These are phyloP conservation scores for Rhodotorula paludigena DNA, from an alignment of 768 basidiomycete species.

Conservation along the genomic window DNA sequence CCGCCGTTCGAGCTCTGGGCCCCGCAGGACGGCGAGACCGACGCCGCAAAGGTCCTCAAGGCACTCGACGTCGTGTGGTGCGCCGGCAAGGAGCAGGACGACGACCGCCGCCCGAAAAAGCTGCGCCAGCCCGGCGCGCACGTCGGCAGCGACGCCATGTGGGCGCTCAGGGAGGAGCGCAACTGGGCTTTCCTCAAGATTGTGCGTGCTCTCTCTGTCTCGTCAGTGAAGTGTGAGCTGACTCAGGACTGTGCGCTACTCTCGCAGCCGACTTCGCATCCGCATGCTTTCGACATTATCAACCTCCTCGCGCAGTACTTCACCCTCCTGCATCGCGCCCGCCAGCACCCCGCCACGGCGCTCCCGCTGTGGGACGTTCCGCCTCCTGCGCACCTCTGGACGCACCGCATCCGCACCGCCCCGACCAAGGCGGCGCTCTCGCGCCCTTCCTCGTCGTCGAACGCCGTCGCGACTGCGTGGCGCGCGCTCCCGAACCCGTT, in stretches of 20 bases:
- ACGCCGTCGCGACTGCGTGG: slow-evolving; percentile 2
- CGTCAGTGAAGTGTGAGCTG: too few species aligned
- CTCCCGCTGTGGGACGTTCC: slow-evolving; percentile 13
- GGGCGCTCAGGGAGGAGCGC: slow-evolving; percentile 26
- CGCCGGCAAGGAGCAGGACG: slow-evolving; percentile 22
- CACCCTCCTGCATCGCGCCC: slow-evolving; percentile 23
- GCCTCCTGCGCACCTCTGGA: slow-evolving; percentile 33
- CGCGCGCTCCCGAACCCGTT: slow-evolving; percentile 33
- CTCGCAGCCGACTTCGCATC: slow-evolving; percentile 22
- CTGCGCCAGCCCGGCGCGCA: slow-evolving; percentile 16
- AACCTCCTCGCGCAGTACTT: slow-evolving; percentile 22
- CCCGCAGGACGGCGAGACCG: slow-evolving; percentile 23
- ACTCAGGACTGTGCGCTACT: not conserved
- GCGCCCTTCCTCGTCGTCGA: not conserved
- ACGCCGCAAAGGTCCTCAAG: slow-evolving; percentile 26
- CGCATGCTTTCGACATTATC: slow-evolving; percentile 23
- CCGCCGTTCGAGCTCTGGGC: slow-evolving; percentile 38
- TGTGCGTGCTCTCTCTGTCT: slow-evolving; percentile 1
- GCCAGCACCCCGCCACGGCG: not conserved
- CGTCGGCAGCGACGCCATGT: slow-evolving; percentile 7
- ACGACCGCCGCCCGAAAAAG: slow-evolving; percentile 8
- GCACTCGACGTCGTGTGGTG: slow-evolving; percentile 38
- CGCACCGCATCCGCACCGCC: slow-evolving; percentile 34
- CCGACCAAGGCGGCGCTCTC: slow-evolving; percentile 19
- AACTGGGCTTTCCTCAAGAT: slow-evolving; percentile 38